Percentiles rank a stretch among this genome's conserved stretches.
phyloP scores from a whole-genome alignment of 164 flowering plant species.

The Echeveria elegans region DNA sequence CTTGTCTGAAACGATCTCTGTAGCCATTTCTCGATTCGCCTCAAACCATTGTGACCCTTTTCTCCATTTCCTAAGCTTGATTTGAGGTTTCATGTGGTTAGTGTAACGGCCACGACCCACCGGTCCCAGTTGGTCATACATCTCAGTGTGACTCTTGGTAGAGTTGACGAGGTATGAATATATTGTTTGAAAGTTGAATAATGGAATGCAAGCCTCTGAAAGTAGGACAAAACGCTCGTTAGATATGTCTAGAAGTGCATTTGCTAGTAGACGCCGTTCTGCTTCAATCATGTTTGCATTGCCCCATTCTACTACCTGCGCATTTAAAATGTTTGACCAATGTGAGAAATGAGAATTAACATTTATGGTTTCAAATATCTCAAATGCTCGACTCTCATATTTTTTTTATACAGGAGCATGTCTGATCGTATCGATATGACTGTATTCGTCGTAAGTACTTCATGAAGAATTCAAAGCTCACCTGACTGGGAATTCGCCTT shows the following conservation, averaged over 20 bases:
- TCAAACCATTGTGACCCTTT: conserved; percentile 21
- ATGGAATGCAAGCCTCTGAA: conserved; percentile 35
- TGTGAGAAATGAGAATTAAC: too few species aligned
- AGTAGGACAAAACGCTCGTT: conserved; percentile 37
- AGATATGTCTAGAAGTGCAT: conserved; percentile 26
- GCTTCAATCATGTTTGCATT: conserved; percentile 25
- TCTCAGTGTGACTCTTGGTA: conserved; percentile 15
- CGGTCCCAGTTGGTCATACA: conserved; percentile 17
- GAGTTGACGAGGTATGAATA: conserved; percentile 23
- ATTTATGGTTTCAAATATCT: too few species aligned
- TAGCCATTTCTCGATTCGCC: conserved; percentile 22
- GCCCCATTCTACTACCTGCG: conserved; percentile 31
- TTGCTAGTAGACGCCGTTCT: conserved; percentile 29
- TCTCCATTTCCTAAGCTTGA: conserved; percentile 21
- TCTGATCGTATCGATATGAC: too few species aligned
- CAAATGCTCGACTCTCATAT: too few species aligned
- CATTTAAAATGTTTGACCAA: neutral
- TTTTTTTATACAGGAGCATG: too few species aligned
- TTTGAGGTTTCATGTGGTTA: conserved; percentile 16
- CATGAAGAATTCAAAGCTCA: conserved; percentile 6
- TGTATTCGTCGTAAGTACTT: too few species aligned
- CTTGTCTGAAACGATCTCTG: conserved; percentile 17
- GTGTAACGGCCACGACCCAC: conserved; percentile 26
- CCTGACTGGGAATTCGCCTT: conserved; percentile 33
- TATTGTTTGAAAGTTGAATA: conserved; percentile 29